Percentiles rank a stretch among this genome's conserved stretches.
phyloP scores from a whole-genome alignment of 2,329 filamentous ascomycete genomes.

The Sphaerostilbella broomeana region DNA sequence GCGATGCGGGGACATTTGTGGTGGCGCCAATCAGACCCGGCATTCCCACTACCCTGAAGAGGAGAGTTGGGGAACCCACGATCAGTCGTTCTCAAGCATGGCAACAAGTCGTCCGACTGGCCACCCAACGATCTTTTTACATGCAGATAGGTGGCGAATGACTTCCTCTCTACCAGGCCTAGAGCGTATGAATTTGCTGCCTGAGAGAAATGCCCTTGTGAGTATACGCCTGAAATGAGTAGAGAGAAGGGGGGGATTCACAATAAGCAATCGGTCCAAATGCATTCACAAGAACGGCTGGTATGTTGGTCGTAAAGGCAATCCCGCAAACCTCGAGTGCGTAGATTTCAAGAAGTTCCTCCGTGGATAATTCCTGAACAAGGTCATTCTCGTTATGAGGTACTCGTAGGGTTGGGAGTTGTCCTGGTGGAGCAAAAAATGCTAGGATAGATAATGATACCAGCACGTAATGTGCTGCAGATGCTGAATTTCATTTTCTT shows the following conservation, averaged over 20 bases:
- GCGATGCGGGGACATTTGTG: not conserved
- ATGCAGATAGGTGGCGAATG: slow-evolving; percentile 26
- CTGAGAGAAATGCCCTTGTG: slow-evolving; percentile 13
- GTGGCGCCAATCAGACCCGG: slow-evolving; percentile 8
- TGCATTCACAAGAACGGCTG: slow-evolving; percentile 39
- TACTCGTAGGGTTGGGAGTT: slow-evolving; percentile 9
- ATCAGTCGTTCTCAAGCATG: slow-evolving; percentile 22
- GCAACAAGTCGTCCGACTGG: slow-evolving; percentile 30
- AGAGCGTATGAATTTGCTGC: slow-evolving; percentile 25
- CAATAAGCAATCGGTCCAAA: slow-evolving; percentile 44
- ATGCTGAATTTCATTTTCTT: slow-evolving; percentile 24
- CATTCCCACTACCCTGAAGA: slow-evolving; percentile 7
- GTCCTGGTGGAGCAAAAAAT: slow-evolving; percentile 10
- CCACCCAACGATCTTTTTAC: slow-evolving; percentile 32
- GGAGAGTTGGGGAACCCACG: slow-evolving; percentile 19
- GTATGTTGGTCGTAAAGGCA: slow-evolving; percentile 36
- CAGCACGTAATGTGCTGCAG: slow-evolving; percentile 37
- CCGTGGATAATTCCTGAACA: slow-evolving; percentile 9
- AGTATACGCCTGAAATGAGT: not conserved
- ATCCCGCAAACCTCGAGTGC: slow-evolving; percentile 37
- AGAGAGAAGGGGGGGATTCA: slow-evolving; percentile 20
- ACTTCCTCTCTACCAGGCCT: slow-evolving; percentile 26
- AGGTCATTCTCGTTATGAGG: not conserved
- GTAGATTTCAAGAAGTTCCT: slow-evolving; percentile 26
- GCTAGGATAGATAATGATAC: slow-evolving; percentile 29